Evolutionary conservation across 192 early-diverging fungal species (phyloP).

Genomic region (Geosiphon pyriformis): DNA sequence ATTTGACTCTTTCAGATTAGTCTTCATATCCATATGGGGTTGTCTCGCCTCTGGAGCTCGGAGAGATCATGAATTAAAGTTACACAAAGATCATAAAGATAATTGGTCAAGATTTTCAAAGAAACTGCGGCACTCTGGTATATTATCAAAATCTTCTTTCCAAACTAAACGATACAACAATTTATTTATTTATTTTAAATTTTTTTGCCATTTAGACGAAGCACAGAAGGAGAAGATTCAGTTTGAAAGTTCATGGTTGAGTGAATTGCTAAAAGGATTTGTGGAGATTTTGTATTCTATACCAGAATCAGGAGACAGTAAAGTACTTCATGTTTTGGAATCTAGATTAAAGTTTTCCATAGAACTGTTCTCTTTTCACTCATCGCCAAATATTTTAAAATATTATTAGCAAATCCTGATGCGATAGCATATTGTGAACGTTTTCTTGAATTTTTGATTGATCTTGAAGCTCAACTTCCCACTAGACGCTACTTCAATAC

Average conservation of each 20-base stretch:
- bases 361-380: background rate
- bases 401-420: constrained; percentile 33
- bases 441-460: constrained; percentile 81
- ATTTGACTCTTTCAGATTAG: constrained; percentile 42
- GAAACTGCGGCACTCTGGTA: constrained; percentile 47
- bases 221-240: constrained; percentile 44
- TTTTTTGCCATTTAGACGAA: background rate
- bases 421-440: constrained; percentile 59
- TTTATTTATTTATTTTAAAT: constrained; percentile 2
- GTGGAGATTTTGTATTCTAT: constrained; percentile 52
- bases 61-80: constrained; percentile 56
- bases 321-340: background rate
- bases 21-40: constrained; percentile 72
- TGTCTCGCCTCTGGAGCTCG: constrained; percentile 45
- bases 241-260: constrained; percentile 62
- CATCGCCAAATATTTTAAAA: no score
- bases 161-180: no score
- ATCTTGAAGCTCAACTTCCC: constrained; percentile 81
- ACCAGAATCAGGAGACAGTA: constrained; percentile 43
- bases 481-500: constrained; percentile 85
- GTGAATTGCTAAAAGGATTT: constrained; percentile 61
- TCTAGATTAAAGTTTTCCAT: no score
- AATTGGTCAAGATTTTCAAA: constrained; percentile 62
- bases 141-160: no score
- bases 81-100: constrained; percentile 56